These are phyloP conservation scores for Claviceps maximensis DNA, from an alignment of 2,329 filamentous ascomycete species.

Conservation along the genomic window DNA sequence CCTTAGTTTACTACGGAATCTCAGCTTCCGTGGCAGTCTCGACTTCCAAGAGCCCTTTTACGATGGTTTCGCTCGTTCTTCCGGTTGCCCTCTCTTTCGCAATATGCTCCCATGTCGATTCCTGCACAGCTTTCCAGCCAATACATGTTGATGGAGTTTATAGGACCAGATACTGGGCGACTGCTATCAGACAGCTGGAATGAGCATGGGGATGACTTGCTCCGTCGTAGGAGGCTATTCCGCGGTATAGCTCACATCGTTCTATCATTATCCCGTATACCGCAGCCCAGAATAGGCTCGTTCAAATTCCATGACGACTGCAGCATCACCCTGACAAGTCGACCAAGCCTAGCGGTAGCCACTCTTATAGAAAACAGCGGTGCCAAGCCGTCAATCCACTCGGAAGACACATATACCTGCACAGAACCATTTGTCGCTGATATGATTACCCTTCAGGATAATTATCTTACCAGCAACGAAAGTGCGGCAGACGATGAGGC, in stretches of 20 bases:
- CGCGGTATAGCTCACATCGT: conserved; percentile 15
- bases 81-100: conserved; percentile 2
- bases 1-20: conserved; percentile 8
- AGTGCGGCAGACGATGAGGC: conserved; percentile 10
- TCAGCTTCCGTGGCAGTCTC: conserved; percentile 5
- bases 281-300: conserved; percentile 17
- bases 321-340: conserved; percentile 15
- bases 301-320: conserved; percentile 17
- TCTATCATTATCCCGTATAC: conserved; percentile 16
- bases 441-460: conserved; percentile 13
- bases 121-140: conserved; percentile 3
- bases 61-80: conserved; percentile 2
- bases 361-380: conserved; percentile 22
- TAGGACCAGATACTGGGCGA: conserved; percentile 12
- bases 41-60: conserved; percentile 2
- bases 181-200: conserved; percentile 17
- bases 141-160: conserved; percentile 16
- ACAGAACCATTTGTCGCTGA: conserved; percentile 16
- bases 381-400: conserved; percentile 16
- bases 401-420: conserved; percentile 17
- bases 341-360: conserved; percentile 13
- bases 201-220: conserved; percentile 5
- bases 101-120: conserved; percentile 1
- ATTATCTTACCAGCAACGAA: conserved; percentile 13
- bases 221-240: conserved; percentile 14